phyloP scores from a whole-genome alignment of 768 basidiomycete species.

The Pleurotus platypus region DNA sequence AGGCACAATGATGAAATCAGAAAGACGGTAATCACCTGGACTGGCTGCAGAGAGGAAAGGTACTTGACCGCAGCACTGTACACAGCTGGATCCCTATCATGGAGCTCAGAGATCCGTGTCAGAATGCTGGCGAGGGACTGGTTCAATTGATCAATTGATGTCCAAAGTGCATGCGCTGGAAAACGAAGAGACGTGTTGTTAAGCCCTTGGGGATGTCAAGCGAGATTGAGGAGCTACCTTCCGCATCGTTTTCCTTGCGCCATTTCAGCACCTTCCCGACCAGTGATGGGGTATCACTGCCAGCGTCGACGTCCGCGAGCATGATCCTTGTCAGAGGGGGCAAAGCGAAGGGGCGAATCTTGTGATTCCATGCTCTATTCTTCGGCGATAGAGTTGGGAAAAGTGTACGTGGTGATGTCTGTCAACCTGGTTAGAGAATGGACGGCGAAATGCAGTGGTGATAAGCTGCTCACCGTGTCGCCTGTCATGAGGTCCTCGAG shows the following conservation, averaged over 20 bases:
- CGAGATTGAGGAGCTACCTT: conserved; percentile 32
- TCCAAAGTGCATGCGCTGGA: conserved; percentile 65
- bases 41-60: conserved; percentile 54
- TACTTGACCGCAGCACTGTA: conserved; percentile 61
- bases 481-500: conserved; percentile 64
- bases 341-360: conserved; percentile 67
- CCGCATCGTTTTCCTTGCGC: conserved; percentile 61
- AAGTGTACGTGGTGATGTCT: conserved; percentile 30
- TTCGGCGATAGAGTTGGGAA: conserved; percentile 55
- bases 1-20: conserved; percentile 2
- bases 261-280: conserved; percentile 90
- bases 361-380: conserved; percentile 74
- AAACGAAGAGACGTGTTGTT: background rate
- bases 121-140: conserved; percentile 54
- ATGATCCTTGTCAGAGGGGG: conserved; percentile 83
- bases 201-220: background rate
- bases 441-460: background rate
- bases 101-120: conserved; percentile 43
- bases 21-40: conserved; percentile 39
- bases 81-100: conserved; percentile 39
- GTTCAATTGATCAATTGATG: conserved; percentile 58
- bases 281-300: conserved; percentile 92
- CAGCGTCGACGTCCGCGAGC: conserved; percentile 94
- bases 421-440: conserved; percentile 5
- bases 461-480: conserved; percentile 32